Percentiles rank a stretch among this genome's conserved stretches.
Evolutionary conservation across 441 rosid species (phyloP).

Genomic region (Erodium moschatum): DNA sequence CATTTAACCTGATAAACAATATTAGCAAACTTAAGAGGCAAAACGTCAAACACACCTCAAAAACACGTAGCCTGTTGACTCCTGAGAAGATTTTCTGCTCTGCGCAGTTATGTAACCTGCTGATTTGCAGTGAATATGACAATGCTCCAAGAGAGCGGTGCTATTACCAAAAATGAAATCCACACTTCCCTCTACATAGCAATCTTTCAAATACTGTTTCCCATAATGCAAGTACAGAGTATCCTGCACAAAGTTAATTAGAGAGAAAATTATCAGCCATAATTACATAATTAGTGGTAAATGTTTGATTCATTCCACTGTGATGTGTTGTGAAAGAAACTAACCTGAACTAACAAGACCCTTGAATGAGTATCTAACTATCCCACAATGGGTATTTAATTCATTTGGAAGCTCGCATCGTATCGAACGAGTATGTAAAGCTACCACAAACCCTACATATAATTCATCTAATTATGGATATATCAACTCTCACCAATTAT

Average conservation of each 20-base stretch:
- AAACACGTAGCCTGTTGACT: conserved; percentile 84
- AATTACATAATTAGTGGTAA: background rate
- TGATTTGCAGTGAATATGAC: conserved; percentile 93
- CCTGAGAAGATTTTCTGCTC: conserved; percentile 88
- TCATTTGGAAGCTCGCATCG: too few relatives aligned
- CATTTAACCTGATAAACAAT: background rate
- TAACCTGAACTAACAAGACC: background rate
- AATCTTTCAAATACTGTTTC: conserved; percentile 77
- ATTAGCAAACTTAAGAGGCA: background rate
- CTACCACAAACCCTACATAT: too few relatives aligned
- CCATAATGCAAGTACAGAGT: conserved; percentile 89
- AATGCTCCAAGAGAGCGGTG: conserved; percentile 83
- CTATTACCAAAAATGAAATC: conserved; percentile 96
- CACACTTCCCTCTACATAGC: conserved; percentile 86
- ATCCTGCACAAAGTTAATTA: conserved; percentile 44
- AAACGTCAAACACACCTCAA: conserved; percentile 41
- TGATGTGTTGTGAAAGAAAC: background rate
- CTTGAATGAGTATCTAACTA: too few relatives aligned
- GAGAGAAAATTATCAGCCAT: background rate
- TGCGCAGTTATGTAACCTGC: conserved; percentile 84
- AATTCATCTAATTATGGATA: too few relatives aligned
- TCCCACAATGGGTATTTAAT: too few relatives aligned
- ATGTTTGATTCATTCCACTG: too few relatives aligned
- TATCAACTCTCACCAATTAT: too few relatives aligned
- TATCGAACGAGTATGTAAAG: too few relatives aligned